A percentile compares a stretch with the other conserved stretches of the same genome.
These are phyloP conservation scores for Daldinia decipiens DNA, from an alignment of 495 filamentous ascomycete genomes.

Conservation along the genomic window DNA sequence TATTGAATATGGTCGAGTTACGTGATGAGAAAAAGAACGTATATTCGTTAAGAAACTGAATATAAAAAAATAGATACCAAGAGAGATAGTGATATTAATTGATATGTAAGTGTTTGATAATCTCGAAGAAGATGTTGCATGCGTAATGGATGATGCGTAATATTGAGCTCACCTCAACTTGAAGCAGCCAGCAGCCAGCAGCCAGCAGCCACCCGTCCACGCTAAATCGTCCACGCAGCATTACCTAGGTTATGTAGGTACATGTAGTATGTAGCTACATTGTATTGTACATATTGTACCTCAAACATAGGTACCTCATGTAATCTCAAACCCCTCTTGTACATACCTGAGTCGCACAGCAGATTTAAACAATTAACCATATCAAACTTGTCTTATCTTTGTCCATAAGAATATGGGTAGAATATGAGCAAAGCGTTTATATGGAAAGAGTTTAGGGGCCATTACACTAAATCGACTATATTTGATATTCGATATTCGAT, in stretches of 20 bases:
- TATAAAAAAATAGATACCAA: neutral
- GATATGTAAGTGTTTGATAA: slow-evolving; percentile 6
- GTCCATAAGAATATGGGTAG: neutral
- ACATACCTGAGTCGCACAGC: neutral
- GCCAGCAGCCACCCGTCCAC: slow-evolving; percentile 21
- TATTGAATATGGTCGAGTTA: neutral
- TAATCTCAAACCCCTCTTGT: slow-evolving; percentile 15
- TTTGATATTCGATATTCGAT: too few relatives aligned
- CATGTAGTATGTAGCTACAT: too few relatives aligned
- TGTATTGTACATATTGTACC: too few relatives aligned
- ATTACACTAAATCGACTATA: neutral
- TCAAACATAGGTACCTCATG: neutral
- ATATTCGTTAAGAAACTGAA: neutral
- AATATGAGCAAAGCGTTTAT: slow-evolving; percentile 10
- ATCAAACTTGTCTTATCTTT: slow-evolving; percentile 21
- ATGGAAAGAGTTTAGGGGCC: neutral
- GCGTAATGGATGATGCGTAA: neutral
- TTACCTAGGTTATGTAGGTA: too few relatives aligned
- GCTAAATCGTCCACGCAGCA: neutral
- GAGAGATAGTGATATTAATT: neutral
- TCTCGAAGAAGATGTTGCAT: neutral
- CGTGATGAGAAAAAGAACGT: neutral
- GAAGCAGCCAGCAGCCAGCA: slow-evolving; percentile 22
- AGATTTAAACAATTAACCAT: slow-evolving; percentile 3
- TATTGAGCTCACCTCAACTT: slow-evolving; percentile 3